These are phyloP conservation scores for Pyrenochaeta sp. DNA, from an alignment of 2,329 filamentous ascomycete species.

Conservation along the genomic window DNA sequence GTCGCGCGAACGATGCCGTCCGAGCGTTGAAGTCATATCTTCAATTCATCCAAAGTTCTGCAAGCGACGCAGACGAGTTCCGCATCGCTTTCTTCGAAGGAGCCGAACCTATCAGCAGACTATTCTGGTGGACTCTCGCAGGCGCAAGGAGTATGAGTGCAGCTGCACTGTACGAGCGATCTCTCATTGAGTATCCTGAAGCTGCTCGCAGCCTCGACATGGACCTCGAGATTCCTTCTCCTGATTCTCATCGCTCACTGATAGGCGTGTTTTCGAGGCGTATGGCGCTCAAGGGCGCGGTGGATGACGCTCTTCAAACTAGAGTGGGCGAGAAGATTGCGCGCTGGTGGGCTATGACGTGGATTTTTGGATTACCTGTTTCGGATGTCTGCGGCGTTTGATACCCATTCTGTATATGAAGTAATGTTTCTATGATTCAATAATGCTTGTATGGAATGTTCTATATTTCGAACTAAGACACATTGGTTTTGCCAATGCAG, in stretches of 20 bases:
- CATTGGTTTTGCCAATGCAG: no score
- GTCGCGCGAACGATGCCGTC: constrained; percentile 39
- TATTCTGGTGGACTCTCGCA: constrained; percentile 35
- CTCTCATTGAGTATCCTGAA: constrained; percentile 14
- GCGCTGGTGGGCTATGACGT: constrained; percentile 18
- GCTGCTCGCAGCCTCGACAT: background rate
- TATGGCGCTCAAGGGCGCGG: constrained; percentile 1
- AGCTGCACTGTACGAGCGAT: constrained; percentile 12
- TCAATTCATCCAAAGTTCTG: constrained; percentile 24
- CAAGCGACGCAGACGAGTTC: constrained; percentile 19
- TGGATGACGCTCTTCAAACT: constrained; percentile 9
- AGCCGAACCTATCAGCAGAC: constrained; percentile 23
- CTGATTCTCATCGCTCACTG: background rate
- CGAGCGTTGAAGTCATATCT: constrained; percentile 41
- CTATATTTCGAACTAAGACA: no score
- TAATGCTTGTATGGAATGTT: no score
- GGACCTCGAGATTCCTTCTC: background rate
- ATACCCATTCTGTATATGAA: constrained; percentile 2
- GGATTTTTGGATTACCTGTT: constrained; percentile 17
- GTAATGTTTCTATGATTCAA: background rate
- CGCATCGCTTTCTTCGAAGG: constrained; percentile 31
- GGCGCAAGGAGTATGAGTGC: constrained; percentile 16
- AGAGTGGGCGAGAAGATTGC: constrained; percentile 12
- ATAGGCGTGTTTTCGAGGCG: constrained; percentile 4
- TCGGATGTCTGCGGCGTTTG: constrained; percentile 3